phyloP scores from a whole-genome alignment of 306 rosid species.

The Inga leiocalycina region DNA sequence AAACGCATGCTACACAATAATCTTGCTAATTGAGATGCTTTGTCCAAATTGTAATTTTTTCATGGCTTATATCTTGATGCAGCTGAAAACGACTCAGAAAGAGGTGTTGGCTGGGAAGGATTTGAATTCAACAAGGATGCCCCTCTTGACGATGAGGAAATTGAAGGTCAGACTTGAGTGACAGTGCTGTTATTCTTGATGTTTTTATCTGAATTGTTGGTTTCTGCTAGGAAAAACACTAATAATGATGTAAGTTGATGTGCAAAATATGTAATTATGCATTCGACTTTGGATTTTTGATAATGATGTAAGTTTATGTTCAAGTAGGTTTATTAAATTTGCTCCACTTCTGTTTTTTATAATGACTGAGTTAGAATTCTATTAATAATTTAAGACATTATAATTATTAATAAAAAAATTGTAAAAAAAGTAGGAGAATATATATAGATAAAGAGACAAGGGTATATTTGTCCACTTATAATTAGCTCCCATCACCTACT shows the following conservation, averaged over 20 bases:
- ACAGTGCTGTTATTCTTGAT: conserved; percentile 13
- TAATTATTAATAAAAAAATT: too few relatives aligned
- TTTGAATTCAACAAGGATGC: conserved; percentile 93
- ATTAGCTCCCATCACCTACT: too few relatives aligned
- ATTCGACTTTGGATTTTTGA: too few relatives aligned
- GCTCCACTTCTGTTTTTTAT: too few relatives aligned
- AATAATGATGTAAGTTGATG: not conserved
- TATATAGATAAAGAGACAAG: too few relatives aligned
- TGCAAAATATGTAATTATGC: too few relatives aligned
- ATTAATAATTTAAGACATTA: too few relatives aligned
- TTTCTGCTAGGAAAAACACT: not conserved
- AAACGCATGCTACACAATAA: not conserved
- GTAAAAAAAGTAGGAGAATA: too few relatives aligned
- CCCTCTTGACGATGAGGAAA: conserved; percentile 87
- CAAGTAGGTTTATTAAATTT: too few relatives aligned
- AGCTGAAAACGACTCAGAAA: conserved; percentile 69
- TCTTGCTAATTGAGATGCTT: conserved; percentile 24
- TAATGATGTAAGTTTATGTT: too few relatives aligned
- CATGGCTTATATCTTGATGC: conserved; percentile 34
- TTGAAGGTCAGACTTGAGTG: conserved; percentile 67
- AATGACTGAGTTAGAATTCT: too few relatives aligned
- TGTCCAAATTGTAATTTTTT: conserved; percentile 22
- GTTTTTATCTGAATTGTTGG: not conserved
- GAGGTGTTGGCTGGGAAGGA: conserved; percentile 89
- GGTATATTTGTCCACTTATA: too few relatives aligned